Base-by-base conservation (phyloP, 257 asterid species). In the Capsicum rhomboideum region DNA sequence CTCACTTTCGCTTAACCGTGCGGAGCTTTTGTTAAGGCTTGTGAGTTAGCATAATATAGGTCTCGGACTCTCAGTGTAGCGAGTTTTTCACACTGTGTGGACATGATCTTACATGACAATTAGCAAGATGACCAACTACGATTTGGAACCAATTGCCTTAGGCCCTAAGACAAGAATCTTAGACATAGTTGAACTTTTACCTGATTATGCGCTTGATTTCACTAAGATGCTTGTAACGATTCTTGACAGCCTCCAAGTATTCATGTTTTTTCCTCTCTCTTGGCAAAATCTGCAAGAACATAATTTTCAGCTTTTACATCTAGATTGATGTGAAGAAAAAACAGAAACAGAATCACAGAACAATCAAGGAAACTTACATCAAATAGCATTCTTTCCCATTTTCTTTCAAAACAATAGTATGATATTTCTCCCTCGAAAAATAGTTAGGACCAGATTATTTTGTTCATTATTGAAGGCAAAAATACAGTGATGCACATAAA, bases 131-230 rank as follows among this genome's bases (percentile, higher is more conserved):
- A 17, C 14, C 44, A 50, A 77, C 46, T 77, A 77, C 6, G 1
- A 77, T 50, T 50, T 52, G 20, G 50, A 61, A 64, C 34, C 34
- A 50, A 21, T 14, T 54, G 29, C 56, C 42, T 10, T 52, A 29
- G 82, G 52, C 59, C 44, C 29, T 52, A 17, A 61, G 20, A 66
- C 69, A 54, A 61, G 52, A 68, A 28, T 61, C 82, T 44, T 31
- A 52, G 52, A 46, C 58, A 86, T 10, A 61, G 31, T 49, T 63
- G 75, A 71, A 78, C 26, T 64, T 59, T 82, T 92, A 93, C 98
- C 99, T 94, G 92, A 89, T 94, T 79, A 96, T 96, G 83, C 98
- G 98, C 85, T 92, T 94, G 84, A 94, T 89, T 87, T 92, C 99
- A 12, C 92, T 89, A 84, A 96, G 99, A 92, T 96, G 98, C 88